Evolutionary conservation across 2,329 filamentous ascomycete genomes (phyloP).

Genomic region (Botrytis paeoniae): DNA sequence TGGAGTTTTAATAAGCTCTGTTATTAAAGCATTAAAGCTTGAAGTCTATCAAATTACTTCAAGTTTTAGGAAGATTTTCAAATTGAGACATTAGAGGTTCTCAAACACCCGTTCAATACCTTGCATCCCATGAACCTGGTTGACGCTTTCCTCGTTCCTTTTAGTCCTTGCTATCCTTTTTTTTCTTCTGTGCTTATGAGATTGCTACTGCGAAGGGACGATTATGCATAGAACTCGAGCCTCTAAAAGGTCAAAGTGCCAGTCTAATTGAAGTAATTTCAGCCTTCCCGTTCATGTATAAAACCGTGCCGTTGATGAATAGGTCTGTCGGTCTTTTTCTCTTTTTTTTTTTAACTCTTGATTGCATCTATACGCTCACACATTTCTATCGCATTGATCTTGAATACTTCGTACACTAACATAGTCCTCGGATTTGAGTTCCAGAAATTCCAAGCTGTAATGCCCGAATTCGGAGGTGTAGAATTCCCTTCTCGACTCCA

Average conservation of each 20-base stretch:
- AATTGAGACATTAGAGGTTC: background rate
- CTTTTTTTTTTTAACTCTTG: background rate
- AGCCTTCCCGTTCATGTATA: background rate
- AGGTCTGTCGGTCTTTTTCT: too few relatives aligned
- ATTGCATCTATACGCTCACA: background rate
- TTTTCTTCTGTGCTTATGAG: constrained; percentile 11
- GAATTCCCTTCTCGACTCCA: background rate
- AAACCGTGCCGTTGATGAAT: background rate
- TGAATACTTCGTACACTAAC: background rate
- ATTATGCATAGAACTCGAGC: constrained; percentile 13
- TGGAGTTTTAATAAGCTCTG: background rate
- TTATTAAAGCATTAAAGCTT: background rate
- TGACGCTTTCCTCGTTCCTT: background rate
- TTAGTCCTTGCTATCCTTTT: background rate
- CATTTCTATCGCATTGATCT: background rate
- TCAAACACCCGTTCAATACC: constrained; percentile 5
- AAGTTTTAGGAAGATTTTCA: background rate
- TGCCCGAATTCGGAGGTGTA: background rate
- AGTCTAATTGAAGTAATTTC: background rate
- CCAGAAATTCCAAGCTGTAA: background rate
- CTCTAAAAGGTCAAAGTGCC: background rate
- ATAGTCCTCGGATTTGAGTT: background rate
- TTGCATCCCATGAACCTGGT: constrained; percentile 11
- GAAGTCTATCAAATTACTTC: background rate
- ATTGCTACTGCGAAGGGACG: background rate